phyloP scores from a whole-genome alignment of 75 land plant species.

The Azolla pinnata region DNA sequence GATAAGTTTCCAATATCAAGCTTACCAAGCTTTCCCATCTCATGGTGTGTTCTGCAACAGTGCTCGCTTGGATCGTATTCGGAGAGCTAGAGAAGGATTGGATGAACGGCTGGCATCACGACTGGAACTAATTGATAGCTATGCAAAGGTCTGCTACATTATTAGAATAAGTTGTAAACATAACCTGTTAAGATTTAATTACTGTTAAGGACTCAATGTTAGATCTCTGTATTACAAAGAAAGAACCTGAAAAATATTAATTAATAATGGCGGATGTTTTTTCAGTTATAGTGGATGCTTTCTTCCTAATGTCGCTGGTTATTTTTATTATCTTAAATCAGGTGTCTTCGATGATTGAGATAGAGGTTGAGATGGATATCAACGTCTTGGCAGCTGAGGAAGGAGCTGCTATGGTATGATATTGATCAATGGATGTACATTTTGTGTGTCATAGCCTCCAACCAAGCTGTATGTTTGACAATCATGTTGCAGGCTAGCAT shows the following conservation, averaged over 20 bases:
- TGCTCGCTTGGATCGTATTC: constrained; percentile 67
- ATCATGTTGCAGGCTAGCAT: constrained; percentile 48
- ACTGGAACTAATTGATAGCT: constrained; percentile 77
- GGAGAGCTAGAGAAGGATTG: constrained; percentile 60
- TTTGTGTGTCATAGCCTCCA: neutral
- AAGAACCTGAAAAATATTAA: too few relatives aligned
- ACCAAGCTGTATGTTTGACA: neutral
- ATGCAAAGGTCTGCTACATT: constrained; percentile 76
- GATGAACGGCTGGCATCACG: constrained; percentile 60
- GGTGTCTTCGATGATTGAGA: constrained; percentile 97
- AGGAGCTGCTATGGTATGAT: constrained; percentile 56
- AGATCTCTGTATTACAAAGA: too few relatives aligned
- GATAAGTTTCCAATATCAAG: too few relatives aligned
- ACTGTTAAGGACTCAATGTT: too few relatives aligned
- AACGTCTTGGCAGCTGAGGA: constrained; percentile 92
- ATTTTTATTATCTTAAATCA: constrained; percentile 25
- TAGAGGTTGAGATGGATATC: constrained; percentile 91
- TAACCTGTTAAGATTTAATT: too few relatives aligned
- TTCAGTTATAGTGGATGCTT: too few relatives aligned
- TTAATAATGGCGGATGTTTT: too few relatives aligned
- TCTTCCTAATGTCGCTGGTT: too few relatives aligned
- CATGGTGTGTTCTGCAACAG: too few relatives aligned
- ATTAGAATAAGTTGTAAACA: too few relatives aligned
- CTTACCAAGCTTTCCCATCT: too few relatives aligned
- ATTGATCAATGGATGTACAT: neutral